phyloP scores from a whole-genome alignment of 2,329 filamentous ascomycete genomes.

The Paecilomyces formosus region DNA sequence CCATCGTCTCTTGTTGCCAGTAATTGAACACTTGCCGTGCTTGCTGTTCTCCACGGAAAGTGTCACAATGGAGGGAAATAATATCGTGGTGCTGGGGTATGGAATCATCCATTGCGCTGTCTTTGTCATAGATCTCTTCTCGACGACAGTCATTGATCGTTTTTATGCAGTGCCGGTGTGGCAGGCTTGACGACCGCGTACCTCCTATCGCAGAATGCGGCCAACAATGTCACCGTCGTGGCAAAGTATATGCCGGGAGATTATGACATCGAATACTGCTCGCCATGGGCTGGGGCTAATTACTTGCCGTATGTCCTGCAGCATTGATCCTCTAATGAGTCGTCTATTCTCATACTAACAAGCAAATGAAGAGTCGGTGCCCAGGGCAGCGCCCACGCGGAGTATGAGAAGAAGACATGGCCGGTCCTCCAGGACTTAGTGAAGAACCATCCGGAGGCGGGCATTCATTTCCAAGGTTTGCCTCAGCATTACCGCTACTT shows the following conservation, averaged over 20 bases:
- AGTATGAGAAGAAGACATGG: slow-evolving; percentile 60
- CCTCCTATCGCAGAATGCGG: slow-evolving; percentile 49
- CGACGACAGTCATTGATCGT: not conserved
- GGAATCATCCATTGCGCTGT: not conserved
- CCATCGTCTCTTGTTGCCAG: not conserved
- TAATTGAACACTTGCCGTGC: not conserved
- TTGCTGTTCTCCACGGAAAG: not conserved
- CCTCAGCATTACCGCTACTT: not conserved
- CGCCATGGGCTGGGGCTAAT: slow-evolving; percentile 82
- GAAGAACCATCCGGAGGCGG: slow-evolving; percentile 64
- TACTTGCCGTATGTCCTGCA: slow-evolving; percentile 55
- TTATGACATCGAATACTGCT: slow-evolving; percentile 84
- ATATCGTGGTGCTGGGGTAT: slow-evolving; percentile 35
- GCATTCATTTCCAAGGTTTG: slow-evolving; percentile 68
- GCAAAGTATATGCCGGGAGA: slow-evolving; percentile 92
- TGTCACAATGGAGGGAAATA: slow-evolving; percentile 24
- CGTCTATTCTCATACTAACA: not conserved
- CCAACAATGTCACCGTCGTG: slow-evolving; percentile 59
- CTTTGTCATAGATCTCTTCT: not conserved
- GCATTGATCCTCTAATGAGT: not conserved
- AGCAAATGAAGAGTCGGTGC: slow-evolving; percentile 29
- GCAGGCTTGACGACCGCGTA: slow-evolving; percentile 60
- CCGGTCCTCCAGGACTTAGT: slow-evolving; percentile 54
- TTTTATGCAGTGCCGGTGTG: slow-evolving; percentile 51
- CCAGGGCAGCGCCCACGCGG: slow-evolving; percentile 28